Evolutionary conservation across 2,329 filamentous ascomycete genomes (phyloP).

Genomic region (Chaetomium strumarium): DNA sequence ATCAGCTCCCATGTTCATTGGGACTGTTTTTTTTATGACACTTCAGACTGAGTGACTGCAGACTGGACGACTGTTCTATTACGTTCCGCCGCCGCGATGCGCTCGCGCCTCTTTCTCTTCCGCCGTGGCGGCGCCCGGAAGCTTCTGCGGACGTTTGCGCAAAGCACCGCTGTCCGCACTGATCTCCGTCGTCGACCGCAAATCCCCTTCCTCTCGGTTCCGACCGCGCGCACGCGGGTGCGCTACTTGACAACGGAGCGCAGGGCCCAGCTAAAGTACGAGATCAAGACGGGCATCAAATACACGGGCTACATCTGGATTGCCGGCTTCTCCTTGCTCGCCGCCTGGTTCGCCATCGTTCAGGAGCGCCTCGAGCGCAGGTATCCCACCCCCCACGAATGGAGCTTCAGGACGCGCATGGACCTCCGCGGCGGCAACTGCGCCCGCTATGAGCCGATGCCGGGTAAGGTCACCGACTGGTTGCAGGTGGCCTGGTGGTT

Average conservation of each 20-base stretch:
- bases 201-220: constrained; percentile 47
- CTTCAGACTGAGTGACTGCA: not conserved
- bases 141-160: constrained; percentile 48
- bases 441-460: constrained; percentile 50
- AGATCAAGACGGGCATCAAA: constrained; percentile 63
- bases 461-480: constrained; percentile 59
- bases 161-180: constrained; percentile 42
- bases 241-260: constrained; percentile 77
- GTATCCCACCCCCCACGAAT: constrained; percentile 78
- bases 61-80: not conserved
- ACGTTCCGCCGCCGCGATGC: constrained; percentile 32
- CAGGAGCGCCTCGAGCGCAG: constrained; percentile 70
- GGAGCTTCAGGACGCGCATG: constrained; percentile 66
- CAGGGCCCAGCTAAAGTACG: constrained; percentile 62
- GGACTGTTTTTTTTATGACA: not conserved
- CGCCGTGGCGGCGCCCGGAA: constrained; percentile 22
- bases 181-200: constrained; percentile 34
- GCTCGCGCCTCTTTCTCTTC: constrained; percentile 35
- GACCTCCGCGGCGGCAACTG: constrained; percentile 59
- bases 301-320: constrained; percentile 63
- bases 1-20: not conserved
- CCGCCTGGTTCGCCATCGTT: constrained; percentile 60
- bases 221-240: constrained; percentile 39
- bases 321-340: constrained; percentile 51
- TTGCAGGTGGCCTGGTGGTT: constrained; percentile 56